Conservation (phyloP, 1,284 basidiomycete genomes). For the Exobasidium cylindrosporum region DNA sequence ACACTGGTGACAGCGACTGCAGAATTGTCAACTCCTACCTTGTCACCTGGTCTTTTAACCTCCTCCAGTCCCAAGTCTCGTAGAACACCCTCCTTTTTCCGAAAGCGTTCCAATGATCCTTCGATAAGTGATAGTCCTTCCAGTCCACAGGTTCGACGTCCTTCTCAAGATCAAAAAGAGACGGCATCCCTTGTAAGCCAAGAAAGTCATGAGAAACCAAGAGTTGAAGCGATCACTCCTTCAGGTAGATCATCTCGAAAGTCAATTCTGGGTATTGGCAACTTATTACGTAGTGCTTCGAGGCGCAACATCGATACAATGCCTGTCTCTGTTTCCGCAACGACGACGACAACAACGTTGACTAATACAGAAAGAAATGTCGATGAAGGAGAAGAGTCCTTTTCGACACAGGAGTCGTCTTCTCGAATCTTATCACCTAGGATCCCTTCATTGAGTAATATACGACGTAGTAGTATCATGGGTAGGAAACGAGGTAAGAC, state of each 20-base stretch:
- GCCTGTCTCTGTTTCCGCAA: not conserved
- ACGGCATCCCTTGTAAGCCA: not conserved
- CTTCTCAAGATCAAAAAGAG: not conserved
- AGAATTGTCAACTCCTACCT: not conserved
- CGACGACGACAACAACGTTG: not conserved
- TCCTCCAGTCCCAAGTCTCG: slow-evolving; percentile 27
- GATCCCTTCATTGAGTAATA: not conserved
- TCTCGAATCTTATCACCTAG: not conserved
- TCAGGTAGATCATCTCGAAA: slow-evolving; percentile 40
- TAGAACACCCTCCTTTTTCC: slow-evolving; percentile 38
- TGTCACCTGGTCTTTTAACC: not conserved
- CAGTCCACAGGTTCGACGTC: not conserved
- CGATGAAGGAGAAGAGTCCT: not conserved
- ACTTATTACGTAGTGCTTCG: slow-evolving; percentile 16
- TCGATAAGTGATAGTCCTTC: not conserved
- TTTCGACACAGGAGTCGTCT: not conserved
- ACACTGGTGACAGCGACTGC: not conserved
- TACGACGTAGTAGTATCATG: slow-evolving; percentile 64
- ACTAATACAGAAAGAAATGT: not conserved
- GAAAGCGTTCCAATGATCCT: slow-evolving; percentile 22
- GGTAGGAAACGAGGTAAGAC: slow-evolving; percentile 88
- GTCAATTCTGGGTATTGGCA: slow-evolving; percentile 39
- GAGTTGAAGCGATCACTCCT: slow-evolving; percentile 10
- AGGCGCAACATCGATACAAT: slow-evolving; percentile 11
- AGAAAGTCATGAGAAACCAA: not conserved